phyloP scores from a whole-genome alignment of 352 stramenopile species.

The Pythium insidiosum region DNA sequence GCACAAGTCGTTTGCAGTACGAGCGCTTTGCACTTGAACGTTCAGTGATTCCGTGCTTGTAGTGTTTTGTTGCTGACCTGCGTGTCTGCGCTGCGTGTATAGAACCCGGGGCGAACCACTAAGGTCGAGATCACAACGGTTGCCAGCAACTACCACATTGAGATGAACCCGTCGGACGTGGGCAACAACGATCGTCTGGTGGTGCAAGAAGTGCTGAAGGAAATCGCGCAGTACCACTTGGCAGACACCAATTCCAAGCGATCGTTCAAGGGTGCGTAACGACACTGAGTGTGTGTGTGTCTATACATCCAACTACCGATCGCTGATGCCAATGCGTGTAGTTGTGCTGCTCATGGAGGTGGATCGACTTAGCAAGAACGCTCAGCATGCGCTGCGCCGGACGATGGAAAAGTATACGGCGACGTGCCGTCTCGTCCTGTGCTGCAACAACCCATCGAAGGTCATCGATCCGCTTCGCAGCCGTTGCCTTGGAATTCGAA shows the following conservation, averaged over 20 bases:
- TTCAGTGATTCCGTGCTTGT: too few relatives aligned
- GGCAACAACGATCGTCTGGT: conserved; percentile 96
- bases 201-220: conserved; percentile 99
- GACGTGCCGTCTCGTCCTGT: conserved; percentile 96
- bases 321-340: conserved; percentile 1
- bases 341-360: conserved; percentile 98
- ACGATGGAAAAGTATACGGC: conserved; percentile 97
- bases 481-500: conserved; percentile 92
- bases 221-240: conserved; percentile 94
- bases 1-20: conserved; percentile 90
- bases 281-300: background rate
- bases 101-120: conserved; percentile 62
- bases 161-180: conserved; percentile 97
- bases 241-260: conserved; percentile 68
- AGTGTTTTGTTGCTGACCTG: too few relatives aligned
- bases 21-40: too few relatives aligned
- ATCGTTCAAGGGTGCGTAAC: conserved; percentile 48
- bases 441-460: conserved; percentile 95
- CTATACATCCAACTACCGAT: conserved; percentile 27
- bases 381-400: conserved; percentile 94
- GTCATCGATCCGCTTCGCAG: conserved; percentile 97
- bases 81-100: too few relatives aligned
- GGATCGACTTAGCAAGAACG: conserved; percentile 95
- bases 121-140: conserved; percentile 98
- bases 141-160: conserved; percentile 98